A percentile compares a stretch with the other conserved stretches of the same genome.
Evolutionary conservation across 179 eudicot species (phyloP).

Genomic region (Beta corolliflora): DNA sequence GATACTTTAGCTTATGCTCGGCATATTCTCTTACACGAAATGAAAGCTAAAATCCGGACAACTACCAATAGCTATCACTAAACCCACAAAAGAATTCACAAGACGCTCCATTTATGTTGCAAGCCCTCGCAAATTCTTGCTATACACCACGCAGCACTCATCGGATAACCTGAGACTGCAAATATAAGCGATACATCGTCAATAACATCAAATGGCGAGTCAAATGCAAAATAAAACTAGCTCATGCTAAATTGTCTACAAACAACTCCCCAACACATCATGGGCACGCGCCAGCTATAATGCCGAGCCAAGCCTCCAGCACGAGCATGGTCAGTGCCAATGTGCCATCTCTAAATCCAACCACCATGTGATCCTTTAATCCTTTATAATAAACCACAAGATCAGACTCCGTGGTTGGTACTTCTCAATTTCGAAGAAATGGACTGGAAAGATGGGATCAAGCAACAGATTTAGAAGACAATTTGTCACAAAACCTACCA

Average conservation of each 20-base stretch:
- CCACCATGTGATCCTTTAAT: too few relatives aligned
- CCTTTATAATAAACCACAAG: too few relatives aligned
- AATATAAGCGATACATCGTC: slow-evolving; percentile 17
- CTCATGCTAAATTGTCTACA: neutral
- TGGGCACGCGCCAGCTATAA: too few relatives aligned
- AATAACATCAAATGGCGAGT: neutral
- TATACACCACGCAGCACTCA: slow-evolving; percentile 91
- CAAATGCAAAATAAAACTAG: neutral
- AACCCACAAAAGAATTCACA: slow-evolving; percentile 30
- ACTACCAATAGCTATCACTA: slow-evolving; percentile 7
- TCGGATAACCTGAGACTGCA: slow-evolving; percentile 83
- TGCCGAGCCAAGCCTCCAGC: too few relatives aligned
- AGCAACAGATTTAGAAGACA: neutral
- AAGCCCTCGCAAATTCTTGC: slow-evolving; percentile 63
- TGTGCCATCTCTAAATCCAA: too few relatives aligned
- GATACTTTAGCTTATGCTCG: slow-evolving; percentile 1
- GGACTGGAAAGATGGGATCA: neutral
- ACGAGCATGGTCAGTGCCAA: too few relatives aligned
- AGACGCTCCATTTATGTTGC: slow-evolving; percentile 67
- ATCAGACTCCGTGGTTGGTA: too few relatives aligned
- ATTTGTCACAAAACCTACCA: neutral
- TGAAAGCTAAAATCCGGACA: neutral
- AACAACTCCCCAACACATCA: neutral
- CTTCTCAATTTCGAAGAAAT: neutral
- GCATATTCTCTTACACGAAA: neutral